A percentile compares a stretch with the other conserved stretches of the same genome.
Evolutionary conservation across 768 basidiomycete genomes (phyloP).

Genomic region (Suillus decipiens): DNA sequence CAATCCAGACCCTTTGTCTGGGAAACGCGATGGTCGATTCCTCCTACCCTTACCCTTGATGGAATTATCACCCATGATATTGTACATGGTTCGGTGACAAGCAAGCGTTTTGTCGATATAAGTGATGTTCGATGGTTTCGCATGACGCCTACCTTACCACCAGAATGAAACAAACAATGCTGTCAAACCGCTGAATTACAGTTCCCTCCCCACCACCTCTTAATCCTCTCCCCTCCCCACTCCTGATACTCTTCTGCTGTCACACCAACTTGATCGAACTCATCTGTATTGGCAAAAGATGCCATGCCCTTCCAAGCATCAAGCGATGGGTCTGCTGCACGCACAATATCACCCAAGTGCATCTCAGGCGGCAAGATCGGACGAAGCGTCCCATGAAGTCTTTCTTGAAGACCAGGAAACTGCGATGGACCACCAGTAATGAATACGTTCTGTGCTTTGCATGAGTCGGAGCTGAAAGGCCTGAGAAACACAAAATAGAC

Average conservation of each 20-base stretch:
- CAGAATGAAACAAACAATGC: neutral
- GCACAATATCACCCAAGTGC: constrained; percentile 55
- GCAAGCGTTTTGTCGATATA: too few species aligned
- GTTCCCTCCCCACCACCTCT: constrained; percentile 92
- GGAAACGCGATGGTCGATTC: too few species aligned
- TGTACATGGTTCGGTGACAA: too few species aligned
- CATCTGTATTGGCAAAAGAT: constrained; percentile 58
- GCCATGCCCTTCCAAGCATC: constrained; percentile 97
- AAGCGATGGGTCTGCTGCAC: constrained; percentile 63
- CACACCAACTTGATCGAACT: constrained; percentile 57
- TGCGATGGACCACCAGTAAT: constrained; percentile 83
- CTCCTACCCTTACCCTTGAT: too few species aligned
- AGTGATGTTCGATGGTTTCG: too few species aligned
- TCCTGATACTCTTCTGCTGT: constrained; percentile 88
- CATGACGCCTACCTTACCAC: too few species aligned
- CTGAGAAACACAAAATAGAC: constrained; percentile 40
- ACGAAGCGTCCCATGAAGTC: constrained; percentile 73
- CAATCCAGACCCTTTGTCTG: too few species aligned
- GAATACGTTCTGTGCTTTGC: constrained; percentile 71
- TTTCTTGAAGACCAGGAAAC: constrained; percentile 65
- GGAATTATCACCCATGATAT: too few species aligned
- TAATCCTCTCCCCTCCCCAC: constrained; percentile 83
- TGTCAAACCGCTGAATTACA: constrained; percentile 51
- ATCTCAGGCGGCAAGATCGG: constrained; percentile 86
- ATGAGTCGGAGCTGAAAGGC: neutral